Percentiles rank a stretch among this genome's conserved stretches.
phyloP scores from a whole-genome alignment of 768 basidiomycete genomes.

The Russula sp. region DNA sequence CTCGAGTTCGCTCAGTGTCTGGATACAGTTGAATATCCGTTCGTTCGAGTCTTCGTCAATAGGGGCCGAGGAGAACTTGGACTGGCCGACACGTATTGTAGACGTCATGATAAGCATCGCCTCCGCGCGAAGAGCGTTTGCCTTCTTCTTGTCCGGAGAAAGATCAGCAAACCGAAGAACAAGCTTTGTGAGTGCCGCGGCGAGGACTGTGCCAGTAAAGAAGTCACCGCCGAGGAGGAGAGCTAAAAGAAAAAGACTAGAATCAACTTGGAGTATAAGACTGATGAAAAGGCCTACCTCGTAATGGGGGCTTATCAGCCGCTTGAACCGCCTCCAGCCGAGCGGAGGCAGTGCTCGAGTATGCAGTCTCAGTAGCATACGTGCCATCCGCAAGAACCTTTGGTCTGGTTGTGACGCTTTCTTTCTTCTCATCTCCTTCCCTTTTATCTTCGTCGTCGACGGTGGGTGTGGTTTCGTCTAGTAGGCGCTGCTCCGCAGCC shows the following conservation, averaged over 20 bases:
- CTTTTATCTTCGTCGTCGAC: conserved; percentile 51
- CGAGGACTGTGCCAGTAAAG: conserved; percentile 92
- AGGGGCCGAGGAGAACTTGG: conserved; percentile 88
- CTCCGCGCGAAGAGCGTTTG: conserved; percentile 84
- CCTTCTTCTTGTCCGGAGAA: conserved; percentile 46
- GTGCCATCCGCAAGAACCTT: conserved; percentile 94
- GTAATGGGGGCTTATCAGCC: conserved; percentile 84
- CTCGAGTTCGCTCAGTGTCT: conserved; percentile 81
- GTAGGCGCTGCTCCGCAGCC: conserved; percentile 78
- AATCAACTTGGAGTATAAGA: conserved; percentile 8
- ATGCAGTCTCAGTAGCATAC: conserved; percentile 95
- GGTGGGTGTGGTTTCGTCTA: conserved; percentile 72
- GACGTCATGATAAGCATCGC: conserved; percentile 99
- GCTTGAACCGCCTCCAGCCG: conserved; percentile 79
- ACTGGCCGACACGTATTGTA: conserved; percentile 94
- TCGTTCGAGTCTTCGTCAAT: conserved; percentile 99
- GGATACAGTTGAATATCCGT: conserved; percentile 93
- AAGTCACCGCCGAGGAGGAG: conserved; percentile 94
- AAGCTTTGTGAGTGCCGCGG: conserved; percentile 86
- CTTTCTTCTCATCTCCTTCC: conserved; percentile 51
- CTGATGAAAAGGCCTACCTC: conserved; percentile 49
- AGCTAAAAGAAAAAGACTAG: conserved; percentile 42
- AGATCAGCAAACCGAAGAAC: conserved; percentile 69
- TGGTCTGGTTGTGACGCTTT: conserved; percentile 52
- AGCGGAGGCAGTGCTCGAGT: conserved; percentile 58